Evolutionary conservation across 2,329 filamentous ascomycete genomes (phyloP).

Genomic region (Cytospora schulzeri): DNA sequence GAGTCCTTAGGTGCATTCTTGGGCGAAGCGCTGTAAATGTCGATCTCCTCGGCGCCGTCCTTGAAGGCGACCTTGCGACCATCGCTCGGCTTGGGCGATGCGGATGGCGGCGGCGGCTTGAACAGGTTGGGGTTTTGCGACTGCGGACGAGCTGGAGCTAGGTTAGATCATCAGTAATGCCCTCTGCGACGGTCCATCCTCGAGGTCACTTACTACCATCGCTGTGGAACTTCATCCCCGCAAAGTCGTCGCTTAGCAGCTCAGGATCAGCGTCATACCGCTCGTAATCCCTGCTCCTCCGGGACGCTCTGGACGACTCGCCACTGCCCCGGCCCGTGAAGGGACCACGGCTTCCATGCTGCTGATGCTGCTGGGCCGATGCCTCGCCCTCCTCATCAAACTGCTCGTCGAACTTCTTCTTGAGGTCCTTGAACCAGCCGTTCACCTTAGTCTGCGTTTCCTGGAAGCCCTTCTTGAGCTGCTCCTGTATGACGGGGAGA

Average conservation of each 20-base stretch:
- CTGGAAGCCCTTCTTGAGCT: slow-evolving; percentile 89
- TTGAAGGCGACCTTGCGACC: slow-evolving; percentile 60
- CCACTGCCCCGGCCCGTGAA: slow-evolving; percentile 55
- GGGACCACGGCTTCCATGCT: slow-evolving; percentile 36
- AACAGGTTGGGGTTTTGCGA: slow-evolving; percentile 77
- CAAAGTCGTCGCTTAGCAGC: slow-evolving; percentile 87
- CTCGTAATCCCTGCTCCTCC: slow-evolving; percentile 83
- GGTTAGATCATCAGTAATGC: slow-evolving; percentile 31
- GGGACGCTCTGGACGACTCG: slow-evolving; percentile 62
- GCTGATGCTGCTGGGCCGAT: slow-evolving; percentile 33
- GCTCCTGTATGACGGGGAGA: slow-evolving; percentile 88
- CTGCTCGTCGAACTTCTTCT: slow-evolving; percentile 91
- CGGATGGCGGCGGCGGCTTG: slow-evolving; percentile 62
- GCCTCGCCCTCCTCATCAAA: slow-evolving; percentile 73
- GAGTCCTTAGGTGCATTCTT: slow-evolving; percentile 55
- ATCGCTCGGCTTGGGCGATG: slow-evolving; percentile 52
- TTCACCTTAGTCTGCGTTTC: slow-evolving; percentile 95
- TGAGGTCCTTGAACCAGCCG: slow-evolving; percentile 85
- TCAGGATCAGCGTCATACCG: slow-evolving; percentile 94
- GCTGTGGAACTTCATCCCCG: slow-evolving; percentile 63
- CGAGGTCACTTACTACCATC: slow-evolving; percentile 59
- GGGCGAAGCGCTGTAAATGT: slow-evolving; percentile 69
- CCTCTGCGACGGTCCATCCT: background rate
- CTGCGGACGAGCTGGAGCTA: slow-evolving; percentile 54
- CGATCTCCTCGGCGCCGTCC: slow-evolving; percentile 75